Conservation (phyloP, 2,329 filamentous ascomycete genomes). For the Rutstroemia sp. region DNA sequence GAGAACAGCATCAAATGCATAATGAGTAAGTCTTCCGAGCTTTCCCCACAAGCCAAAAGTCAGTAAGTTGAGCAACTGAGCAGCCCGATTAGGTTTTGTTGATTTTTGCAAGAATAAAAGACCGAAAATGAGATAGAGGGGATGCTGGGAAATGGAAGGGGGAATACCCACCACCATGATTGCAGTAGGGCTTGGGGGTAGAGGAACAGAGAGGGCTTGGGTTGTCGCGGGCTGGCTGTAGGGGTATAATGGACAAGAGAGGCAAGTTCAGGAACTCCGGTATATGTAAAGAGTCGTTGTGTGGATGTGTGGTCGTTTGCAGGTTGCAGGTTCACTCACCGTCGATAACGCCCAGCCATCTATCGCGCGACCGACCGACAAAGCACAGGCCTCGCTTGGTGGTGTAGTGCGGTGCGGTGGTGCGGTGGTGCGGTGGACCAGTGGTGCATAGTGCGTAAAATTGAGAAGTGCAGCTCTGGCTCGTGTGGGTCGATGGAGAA, state of each 20-base stretch:
- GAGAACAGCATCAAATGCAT: constrained; percentile 92
- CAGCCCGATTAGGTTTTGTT: constrained; percentile 34
- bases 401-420: no score
- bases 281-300: no score
- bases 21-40: constrained; percentile 90
- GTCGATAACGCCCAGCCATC: no score
- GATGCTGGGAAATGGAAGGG: constrained; percentile 10
- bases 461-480: no score
- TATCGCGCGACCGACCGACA: no score
- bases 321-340: no score
- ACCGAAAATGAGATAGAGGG: neutral
- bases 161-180: constrained; percentile 35
- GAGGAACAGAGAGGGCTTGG: neutral
- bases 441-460: no score
- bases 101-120: neutral
- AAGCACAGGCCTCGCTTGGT: no score
- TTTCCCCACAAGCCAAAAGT: constrained; percentile 64
- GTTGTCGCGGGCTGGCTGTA: neutral
- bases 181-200: constrained; percentile 11
- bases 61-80: constrained; percentile 58
- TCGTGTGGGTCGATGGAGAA: no score
- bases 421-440: no score
- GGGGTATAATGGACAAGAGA: neutral
- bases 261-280: neutral
- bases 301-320: no score